Evolutionary conservation across 306 rosid genomes (phyloP), one percentile per base, ranked within the genome.

Genomic region (Vigna trinervia): DNA sequence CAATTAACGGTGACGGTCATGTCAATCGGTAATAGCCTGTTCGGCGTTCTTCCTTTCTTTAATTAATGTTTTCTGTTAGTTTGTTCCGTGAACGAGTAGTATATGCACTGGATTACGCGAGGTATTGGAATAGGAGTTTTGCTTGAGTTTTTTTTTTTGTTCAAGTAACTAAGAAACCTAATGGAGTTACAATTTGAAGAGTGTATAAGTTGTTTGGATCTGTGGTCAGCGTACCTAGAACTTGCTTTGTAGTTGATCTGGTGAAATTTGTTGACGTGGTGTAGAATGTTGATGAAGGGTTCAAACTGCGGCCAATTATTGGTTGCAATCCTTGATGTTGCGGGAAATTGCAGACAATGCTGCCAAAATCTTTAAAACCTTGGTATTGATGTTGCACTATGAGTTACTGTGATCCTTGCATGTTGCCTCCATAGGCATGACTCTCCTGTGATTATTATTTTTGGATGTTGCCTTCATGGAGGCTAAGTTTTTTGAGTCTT

Each of bases 121-220:
- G 22, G n/a, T 15, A 7, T 0, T 61, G 39, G 23, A 61, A 7
- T 61, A 6, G 46, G 22, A 61, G 23, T 20, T 30, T 12, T 26
- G 38, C 26, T 22, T 59, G 39, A 26, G 60, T 59, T 12, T 30
- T 28, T 59, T 30, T 4, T 32, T 60, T 28, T 60, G 43, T 60
- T 30, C 43, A 13, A 58, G 60, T 54, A 20, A 54, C 60, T 4
- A 51, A 54, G 14, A 19, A 20, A 54, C 14, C 60, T 54, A 20
- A 4, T 14, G 13, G 63, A 23, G 43, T 60, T 30, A 6, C 39
- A 28, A 6, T 28, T 59, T 28, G 19, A 4, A 57, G 58, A 66
- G 68, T 52, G 58, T 52, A 41, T 57, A 38, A 63, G 47, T 79
- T 80, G 60, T 47, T 84, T 73, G 69, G 62, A 74, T 68, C 59